These are phyloP conservation scores for Leonotis leonurus DNA, from an alignment of 257 asterid species.

Conservation along the genomic window DNA sequence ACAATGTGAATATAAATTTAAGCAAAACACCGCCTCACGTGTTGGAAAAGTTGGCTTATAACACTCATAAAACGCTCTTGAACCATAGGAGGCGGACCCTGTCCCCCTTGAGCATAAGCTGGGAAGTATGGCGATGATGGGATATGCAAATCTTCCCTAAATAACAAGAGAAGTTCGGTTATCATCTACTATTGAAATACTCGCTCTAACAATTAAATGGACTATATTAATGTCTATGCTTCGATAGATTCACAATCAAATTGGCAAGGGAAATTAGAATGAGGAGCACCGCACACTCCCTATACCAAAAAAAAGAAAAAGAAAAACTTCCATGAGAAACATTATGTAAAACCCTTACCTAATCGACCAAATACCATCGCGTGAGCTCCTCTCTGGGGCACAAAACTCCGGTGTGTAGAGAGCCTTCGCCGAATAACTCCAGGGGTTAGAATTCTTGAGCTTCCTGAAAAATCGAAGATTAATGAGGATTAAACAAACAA, in stretches of 20 bases:
- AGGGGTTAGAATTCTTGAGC: slow-evolving; percentile 26
- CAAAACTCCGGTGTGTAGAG: slow-evolving; percentile 42
- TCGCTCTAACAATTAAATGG: not conserved
- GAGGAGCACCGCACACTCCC: not conserved
- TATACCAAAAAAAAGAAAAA: too few species aligned
- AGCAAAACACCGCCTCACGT: slow-evolving; percentile 38
- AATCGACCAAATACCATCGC: slow-evolving; percentile 75
- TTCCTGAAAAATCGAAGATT: slow-evolving; percentile 17
- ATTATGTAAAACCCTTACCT: slow-evolving; percentile 56
- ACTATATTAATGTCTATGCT: not conserved
- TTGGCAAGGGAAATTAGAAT: not conserved
- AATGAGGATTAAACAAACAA: not conserved
- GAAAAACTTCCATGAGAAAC: too few species aligned
- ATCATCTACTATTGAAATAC: not conserved
- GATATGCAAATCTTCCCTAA: slow-evolving; percentile 79
- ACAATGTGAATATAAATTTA: not conserved
- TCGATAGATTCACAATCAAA: not conserved
- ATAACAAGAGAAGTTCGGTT: slow-evolving; percentile 10
- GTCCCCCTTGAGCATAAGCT: slow-evolving; percentile 61
- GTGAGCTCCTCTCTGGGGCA: slow-evolving; percentile 32
- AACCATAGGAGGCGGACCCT: slow-evolving; percentile 89
- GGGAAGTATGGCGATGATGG: slow-evolving; percentile 87
- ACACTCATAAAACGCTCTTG: slow-evolving; percentile 93
- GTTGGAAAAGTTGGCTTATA: slow-evolving; percentile 85
- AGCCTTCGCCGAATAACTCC: slow-evolving; percentile 45